phyloP scores from a whole-genome alignment of 306 rosid genomes.

The Sicyos baderoa region DNA sequence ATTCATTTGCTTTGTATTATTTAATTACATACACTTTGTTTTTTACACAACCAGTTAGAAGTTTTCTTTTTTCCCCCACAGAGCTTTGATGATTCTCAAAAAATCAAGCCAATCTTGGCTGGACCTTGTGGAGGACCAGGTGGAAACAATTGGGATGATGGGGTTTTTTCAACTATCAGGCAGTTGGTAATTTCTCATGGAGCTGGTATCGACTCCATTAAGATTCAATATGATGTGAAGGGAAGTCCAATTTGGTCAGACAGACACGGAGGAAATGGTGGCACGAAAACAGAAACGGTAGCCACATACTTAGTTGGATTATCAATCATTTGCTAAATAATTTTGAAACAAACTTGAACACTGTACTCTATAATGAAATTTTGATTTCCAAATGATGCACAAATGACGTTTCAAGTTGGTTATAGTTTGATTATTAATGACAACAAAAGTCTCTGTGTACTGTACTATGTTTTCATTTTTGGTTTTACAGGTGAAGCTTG shows the following conservation, averaged over 20 bases:
- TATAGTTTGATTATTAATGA: constrained; percentile 9
- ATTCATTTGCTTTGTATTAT: constrained; percentile 7
- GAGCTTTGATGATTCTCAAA: constrained; percentile 21
- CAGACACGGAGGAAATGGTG: constrained; percentile 79
- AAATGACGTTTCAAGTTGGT: neutral
- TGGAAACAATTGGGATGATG: constrained; percentile 62
- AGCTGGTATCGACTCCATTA: constrained; percentile 60
- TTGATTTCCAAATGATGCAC: no score
- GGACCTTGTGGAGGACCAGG: constrained; percentile 82
- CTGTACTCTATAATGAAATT: no score
- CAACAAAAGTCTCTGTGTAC: constrained; percentile 10
- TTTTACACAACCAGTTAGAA: neutral
- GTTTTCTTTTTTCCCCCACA: neutral
- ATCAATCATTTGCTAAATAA: no score
- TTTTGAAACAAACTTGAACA: no score
- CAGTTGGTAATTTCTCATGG: constrained; percentile 64
- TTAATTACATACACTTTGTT: neutral
- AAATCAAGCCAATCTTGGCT: constrained; percentile 28
- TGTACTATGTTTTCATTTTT: neutral
- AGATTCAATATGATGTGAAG: constrained; percentile 54
- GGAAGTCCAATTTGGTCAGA: constrained; percentile 59
- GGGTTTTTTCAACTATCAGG: constrained; percentile 49
- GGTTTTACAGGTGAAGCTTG: constrained; percentile 46
- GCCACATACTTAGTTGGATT: no score
- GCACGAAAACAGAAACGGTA: constrained; percentile 34